Base-by-base conservation (phyloP, 805 yeast genomes). In the Spathaspora hagerdaliae region DNA sequence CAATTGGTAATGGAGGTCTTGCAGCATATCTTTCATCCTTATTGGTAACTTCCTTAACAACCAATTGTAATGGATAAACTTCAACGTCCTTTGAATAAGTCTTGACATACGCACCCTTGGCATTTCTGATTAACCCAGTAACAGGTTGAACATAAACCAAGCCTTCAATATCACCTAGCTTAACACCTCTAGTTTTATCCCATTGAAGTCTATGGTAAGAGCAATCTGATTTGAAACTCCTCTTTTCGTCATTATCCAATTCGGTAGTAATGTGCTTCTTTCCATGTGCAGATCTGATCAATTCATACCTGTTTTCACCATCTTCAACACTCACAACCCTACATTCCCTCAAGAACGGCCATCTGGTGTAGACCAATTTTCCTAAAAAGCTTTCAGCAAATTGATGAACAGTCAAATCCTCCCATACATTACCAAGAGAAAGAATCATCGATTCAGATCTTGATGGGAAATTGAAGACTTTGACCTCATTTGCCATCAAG, bases 271-370 rank as follows among this genome's bases (percentile, higher is more conserved):
- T 59, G 46, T 50, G 57, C 43, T 61, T 55, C 10, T 51, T 50
- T 31, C 55, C 60, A 19, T 36, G 6, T n/a, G 41, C 36, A 26
- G 63, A 53, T 49, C 66, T 75, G 32, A 62, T 52, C 3, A 61
- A 59, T 42, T 72, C 79, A 55, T 78, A 86, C 38, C 69, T 72
- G 54, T 63, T 65, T 13, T 70, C 63, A 11, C 74, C 77, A 60
- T 86, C 91, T 32, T 74, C 61, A 4, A 92, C 78, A 19, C 76
- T 74, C 10, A 81, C 70, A 36, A 92, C 81, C 57, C 78, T 81
- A 8, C 90, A 85, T 65, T 92, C 97, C 54, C 82, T 77, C 52
- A 94, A 70, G 58, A 81, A 87, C n/a, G 99, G 99, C 92, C 96
- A 94, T 54, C 83, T 80, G 10, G 87, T 79, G 60, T 82, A 91